phyloP scores from a whole-genome alignment of 2,329 filamentous ascomycete genomes.

The Aspergillus sp. region DNA sequence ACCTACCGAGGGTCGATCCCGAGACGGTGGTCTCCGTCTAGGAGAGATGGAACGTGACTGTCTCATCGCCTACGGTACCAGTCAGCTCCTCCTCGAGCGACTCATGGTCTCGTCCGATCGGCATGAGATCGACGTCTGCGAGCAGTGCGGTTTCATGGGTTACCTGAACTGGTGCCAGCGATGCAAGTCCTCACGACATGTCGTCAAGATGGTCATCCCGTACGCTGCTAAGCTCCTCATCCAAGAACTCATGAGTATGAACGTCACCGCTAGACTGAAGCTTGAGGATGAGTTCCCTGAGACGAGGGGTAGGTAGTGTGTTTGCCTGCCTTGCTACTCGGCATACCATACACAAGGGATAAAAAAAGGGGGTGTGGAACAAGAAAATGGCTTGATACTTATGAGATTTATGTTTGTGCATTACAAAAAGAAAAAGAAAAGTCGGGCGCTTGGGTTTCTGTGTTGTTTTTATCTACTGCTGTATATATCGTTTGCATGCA shows the following conservation, averaged over 20 bases:
- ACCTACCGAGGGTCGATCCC: constrained; percentile 89
- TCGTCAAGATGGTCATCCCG: constrained; percentile 92
- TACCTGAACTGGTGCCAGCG: constrained; percentile 93
- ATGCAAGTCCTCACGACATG: constrained; percentile 77
- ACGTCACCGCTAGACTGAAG: constrained; percentile 88
- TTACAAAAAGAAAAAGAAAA: too few relatives aligned
- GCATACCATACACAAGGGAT: not conserved
- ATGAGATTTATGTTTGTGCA: too few relatives aligned
- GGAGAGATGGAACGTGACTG: constrained; percentile 99
- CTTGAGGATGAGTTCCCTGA: constrained; percentile 87
- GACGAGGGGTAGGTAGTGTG: constrained; percentile 28
- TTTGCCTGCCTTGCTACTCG: constrained; percentile 1
- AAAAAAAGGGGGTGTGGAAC: too few relatives aligned
- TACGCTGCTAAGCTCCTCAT: constrained; percentile 95
- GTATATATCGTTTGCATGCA: too few relatives aligned
- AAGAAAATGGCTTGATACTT: too few relatives aligned
- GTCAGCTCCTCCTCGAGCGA: constrained; percentile 83
- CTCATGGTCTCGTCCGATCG: constrained; percentile 93
- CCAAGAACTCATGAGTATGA: constrained; percentile 97
- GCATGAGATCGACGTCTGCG: constrained; percentile 88
- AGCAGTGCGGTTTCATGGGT: constrained; percentile 89
- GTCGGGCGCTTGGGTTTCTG: too few relatives aligned
- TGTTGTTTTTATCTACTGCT: too few relatives aligned
- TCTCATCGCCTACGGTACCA: constrained; percentile 92
- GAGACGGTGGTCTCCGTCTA: constrained; percentile 85